phyloP scores from a whole-genome alignment of 2,329 filamentous ascomycete species.

The Cordyceps cicadae region DNA sequence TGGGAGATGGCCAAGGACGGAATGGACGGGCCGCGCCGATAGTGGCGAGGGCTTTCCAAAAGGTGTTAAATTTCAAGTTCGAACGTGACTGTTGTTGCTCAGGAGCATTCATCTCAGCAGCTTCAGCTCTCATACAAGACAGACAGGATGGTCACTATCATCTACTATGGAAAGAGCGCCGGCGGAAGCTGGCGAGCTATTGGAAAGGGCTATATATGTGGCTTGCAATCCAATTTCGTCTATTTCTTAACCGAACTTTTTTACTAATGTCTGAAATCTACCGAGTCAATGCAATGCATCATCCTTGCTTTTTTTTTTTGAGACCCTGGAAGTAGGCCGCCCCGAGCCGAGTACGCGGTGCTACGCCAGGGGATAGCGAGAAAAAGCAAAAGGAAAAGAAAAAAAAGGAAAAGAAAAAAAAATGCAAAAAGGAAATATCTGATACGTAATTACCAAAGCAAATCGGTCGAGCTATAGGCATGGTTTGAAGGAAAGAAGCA shows the following conservation, averaged over 20 bases:
- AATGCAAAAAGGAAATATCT: neutral
- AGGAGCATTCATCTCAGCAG: neutral
- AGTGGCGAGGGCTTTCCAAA: neutral
- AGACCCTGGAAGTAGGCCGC: neutral
- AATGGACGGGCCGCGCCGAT: conserved; percentile 4
- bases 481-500: neutral
- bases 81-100: neutral
- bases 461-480: neutral
- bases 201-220: neutral
- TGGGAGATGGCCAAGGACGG: neutral
- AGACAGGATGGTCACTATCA: neutral
- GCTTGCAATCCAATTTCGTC: too few species aligned
- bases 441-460: neutral
- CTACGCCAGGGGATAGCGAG: neutral
- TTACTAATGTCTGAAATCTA: neutral
- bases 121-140: neutral
- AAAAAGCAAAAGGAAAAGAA: neutral
- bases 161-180: too few species aligned
- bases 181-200: too few species aligned
- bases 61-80: neutral
- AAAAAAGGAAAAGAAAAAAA: neutral
- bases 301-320: neutral
- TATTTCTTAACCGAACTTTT: neutral
- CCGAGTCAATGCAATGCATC: neutral
- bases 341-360: neutral